Base-by-base conservation (phyloP, 1,284 basidiomycete genomes). In the Heterobasidion irregulare region DNA sequence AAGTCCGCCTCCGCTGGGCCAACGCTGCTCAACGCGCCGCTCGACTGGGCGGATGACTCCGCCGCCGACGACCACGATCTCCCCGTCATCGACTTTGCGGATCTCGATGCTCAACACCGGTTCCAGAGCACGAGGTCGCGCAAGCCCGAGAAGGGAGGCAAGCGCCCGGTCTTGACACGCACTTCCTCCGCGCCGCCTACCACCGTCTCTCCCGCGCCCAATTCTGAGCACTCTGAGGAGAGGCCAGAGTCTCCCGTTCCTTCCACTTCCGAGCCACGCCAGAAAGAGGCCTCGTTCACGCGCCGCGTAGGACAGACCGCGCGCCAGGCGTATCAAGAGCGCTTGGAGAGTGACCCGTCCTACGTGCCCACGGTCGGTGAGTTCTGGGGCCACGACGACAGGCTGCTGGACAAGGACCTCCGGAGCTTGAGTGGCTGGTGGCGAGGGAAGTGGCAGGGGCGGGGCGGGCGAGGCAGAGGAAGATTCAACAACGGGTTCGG, bases 321-420 rank as follows among this genome's bases (percentile, higher is more conserved):
- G 44, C 83, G 86, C 47, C 86, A 90, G 64, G 84, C 82, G 26
- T 92, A 92, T 67, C 84, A 89, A 62, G 78, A 88, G 57, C 81
- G 84, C 36, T 73, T 92, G 26, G 86, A 88, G 61, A 77, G 73
- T 18, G 92, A 95, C 67, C 92, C 92, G 1, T 89, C 90, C 1
- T 92, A 85, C 65, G 86, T 91, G 34, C 92, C 92, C 19, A 86
- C 83, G 32, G 87, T 93, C 12, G 92, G 92, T 57, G 85, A 86
- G 59, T 95, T 94, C 65, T 95, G 91, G 92, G 86, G 89, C 8
- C 93, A 94, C 65, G 92, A 94, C 67, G 91, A 94, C 67, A 84
- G 92, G 50, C 72, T 86, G 59, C 71, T 86, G 67, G 89, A 83
- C 71, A 89, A 84, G 72, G 83, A 85, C 61, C 69, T 88, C 53